Base-by-base conservation (phyloP, 768 basidiomycete genomes). In the Megacollybia marginata region DNA sequence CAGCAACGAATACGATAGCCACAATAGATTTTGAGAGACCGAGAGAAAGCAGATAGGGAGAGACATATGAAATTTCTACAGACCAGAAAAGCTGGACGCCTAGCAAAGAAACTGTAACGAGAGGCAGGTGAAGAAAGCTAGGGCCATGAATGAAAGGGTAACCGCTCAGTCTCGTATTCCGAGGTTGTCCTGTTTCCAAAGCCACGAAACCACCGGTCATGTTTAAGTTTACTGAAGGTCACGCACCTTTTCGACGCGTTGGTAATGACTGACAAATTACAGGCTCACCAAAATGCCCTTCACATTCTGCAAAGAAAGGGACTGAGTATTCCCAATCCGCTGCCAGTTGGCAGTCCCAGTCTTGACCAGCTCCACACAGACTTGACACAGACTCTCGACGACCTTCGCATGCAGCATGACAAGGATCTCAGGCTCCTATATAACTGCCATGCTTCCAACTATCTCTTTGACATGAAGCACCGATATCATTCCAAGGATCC, bases 41-140 rank as follows among this genome's bases (percentile, higher is more conserved):
- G 0, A 96, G 80, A 0, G 91, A 90, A 48, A 93, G 73, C 2
- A 97, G 76, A 65, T 95, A 97, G 0, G 93, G 94, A 0, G 92
- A 82, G 12, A 79, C 83, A 54, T 95, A 93, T 0, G 89, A 85
- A 90, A 96, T 93, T 60, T 96, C 93, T 11, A 95, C 85, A 1
- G 86, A 87, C 94, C 94, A 96, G 44, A 95, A 79, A 52, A 92
- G 80, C 62, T 91, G 88, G 1, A 94, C 82, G 6, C 93, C 93
- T 2, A 92, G 65, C 47, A 94, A 67, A 1, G 89, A 87, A 7
- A 92, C 59, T 0, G 92, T 94, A 35, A 95, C 65, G 2, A 75
- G 71, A 1, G 88, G 85, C 23, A 88, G 64, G 44, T 78, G 80
- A 0, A 76, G 61, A 82, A 83, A 89, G 52, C 59, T 54, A 1